Evolutionary conservation across 2,329 filamentous ascomycete genomes (phyloP), one percentile per base, ranked within the genome.

Genomic region (Hymenoscyphus infarciens): DNA sequence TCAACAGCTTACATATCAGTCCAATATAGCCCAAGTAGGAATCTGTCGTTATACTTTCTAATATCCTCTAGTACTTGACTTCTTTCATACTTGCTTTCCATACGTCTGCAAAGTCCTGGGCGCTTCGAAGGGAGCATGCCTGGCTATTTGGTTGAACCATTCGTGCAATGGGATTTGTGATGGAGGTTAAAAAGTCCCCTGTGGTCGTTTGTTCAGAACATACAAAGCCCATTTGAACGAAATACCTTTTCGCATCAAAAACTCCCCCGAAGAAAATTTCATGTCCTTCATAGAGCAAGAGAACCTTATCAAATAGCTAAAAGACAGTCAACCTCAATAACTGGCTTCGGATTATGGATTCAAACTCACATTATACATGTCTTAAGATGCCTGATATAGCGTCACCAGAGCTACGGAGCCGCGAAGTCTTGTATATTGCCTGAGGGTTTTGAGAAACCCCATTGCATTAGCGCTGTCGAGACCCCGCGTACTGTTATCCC

Each of bases 131-230:
- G 84, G 83, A 33, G 83, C 78, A 19, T 25, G 15, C 35, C 1
- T 80, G 78, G 67, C 84, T 86, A 2, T 83, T 84, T n/a, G 80
- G 72, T 39, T 79, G 80, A 25, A 85, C 71, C 42, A 82, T 77
- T 25, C 86, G 78, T 61, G 86, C 85, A 62, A 84, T 77, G 1
- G 80, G 76, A 54, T 84, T 83, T 11, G 86, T 90, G 72, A 92
- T 87, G 2, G 87, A 90, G 0, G 89, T 92, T 49, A 92, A 76
- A 74, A 93, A 93, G 72, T 93, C 90, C 1, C 85, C 60, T 1
- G 69, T 70, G 33, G 69, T 71, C 55, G 69, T 64, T 8, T 81
- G 87, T 87, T 11, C 88, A 81, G 35, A 86, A 82, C 0, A 88
- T 87, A 83, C 79, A 68, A 91, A 92, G 0, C 90, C 89, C 31